phyloP scores from a whole-genome alignment of 106 monocot genomes.

The Platanthera guangdongensis region DNA sequence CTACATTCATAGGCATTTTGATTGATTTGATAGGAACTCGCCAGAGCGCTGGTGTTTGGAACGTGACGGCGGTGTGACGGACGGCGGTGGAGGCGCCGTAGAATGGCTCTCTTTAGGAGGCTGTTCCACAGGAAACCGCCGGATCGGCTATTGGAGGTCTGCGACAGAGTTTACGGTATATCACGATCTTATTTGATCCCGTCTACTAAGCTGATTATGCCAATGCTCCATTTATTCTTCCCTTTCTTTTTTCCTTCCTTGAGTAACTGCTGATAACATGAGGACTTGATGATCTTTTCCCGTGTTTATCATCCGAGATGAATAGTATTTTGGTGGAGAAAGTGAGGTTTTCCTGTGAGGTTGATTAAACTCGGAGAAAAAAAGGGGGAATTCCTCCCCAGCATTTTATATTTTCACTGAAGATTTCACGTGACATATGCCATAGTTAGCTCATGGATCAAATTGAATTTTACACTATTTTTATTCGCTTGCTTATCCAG shows the following conservation, averaged over 20 bases:
- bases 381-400: neutral
- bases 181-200: neutral
- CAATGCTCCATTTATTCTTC: too few species aligned
- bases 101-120: constrained; percentile 89
- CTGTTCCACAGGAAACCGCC: constrained; percentile 93
- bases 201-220: too few species aligned
- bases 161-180: constrained; percentile 90
- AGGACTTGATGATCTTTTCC: too few species aligned
- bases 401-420: neutral
- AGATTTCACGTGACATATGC: neutral
- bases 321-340: neutral
- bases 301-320: too few species aligned
- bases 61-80: neutral
- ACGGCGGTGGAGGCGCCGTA: neutral
- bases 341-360: constrained; percentile 1
- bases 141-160: constrained; percentile 89
- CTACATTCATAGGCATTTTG: neutral
- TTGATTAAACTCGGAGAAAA: neutral
- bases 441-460: too few species aligned
- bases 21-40: neutral
- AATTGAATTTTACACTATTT: too few species aligned
- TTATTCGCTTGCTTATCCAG: too few species aligned
- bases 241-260: too few species aligned
- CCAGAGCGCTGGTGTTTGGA: neutral
- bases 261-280: too few species aligned